Evolutionary conservation across 2,329 filamentous ascomycete genomes (phyloP).

Genomic region (Diaporthe helianthi): DNA sequence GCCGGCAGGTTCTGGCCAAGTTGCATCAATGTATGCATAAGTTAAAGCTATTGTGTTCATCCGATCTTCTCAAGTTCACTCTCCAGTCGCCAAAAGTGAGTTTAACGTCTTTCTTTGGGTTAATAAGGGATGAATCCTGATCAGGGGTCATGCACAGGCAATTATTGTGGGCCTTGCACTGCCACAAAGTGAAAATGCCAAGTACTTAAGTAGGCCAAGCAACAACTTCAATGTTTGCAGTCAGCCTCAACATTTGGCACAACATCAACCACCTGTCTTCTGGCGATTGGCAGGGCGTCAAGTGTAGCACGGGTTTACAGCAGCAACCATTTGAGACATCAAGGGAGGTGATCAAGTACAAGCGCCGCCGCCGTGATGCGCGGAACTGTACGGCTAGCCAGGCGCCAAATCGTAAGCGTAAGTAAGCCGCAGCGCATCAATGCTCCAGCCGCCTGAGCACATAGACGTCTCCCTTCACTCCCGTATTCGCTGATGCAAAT

Average conservation of each 20-base stretch:
- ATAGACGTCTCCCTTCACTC: neutral
- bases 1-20: neutral
- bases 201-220: slow-evolving; percentile 15
- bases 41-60: neutral
- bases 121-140: neutral
- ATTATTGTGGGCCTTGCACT: slow-evolving; percentile 5
- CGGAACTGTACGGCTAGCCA: slow-evolving; percentile 8
- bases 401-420: slow-evolving; percentile 6
- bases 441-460: neutral
- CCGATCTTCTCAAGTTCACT: neutral
- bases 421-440: too few relatives aligned
- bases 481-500: neutral
- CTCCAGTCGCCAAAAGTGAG: neutral
- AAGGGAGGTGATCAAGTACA: neutral
- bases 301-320: too few relatives aligned
- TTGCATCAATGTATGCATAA: neutral
- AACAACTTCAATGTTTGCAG: neutral
- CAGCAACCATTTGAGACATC: neutral
- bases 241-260: too few relatives aligned
- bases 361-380: neutral
- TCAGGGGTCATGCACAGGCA: neutral
- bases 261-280: neutral
- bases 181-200: neutral
- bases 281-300: neutral
- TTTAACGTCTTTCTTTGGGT: neutral